Conservation (phyloP, 1,284 basidiomycete genomes). For the Sporisorium exsertum region DNA sequence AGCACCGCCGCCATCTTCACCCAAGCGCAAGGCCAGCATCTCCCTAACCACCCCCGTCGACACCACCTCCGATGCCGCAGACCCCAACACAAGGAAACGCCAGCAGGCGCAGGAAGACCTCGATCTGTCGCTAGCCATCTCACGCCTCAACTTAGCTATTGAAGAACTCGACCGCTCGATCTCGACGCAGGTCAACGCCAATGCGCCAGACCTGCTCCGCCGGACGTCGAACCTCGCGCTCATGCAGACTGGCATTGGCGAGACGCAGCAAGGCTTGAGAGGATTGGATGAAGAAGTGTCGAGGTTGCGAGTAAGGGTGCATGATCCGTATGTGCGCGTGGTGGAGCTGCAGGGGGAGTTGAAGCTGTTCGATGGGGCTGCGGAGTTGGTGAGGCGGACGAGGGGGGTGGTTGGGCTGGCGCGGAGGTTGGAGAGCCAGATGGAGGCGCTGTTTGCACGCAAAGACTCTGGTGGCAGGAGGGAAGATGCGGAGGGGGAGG, state of each 20-base stretch:
- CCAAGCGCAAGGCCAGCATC: constrained; percentile 7
- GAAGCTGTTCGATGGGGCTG: constrained; percentile 20
- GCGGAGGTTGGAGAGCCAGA: constrained; percentile 48
- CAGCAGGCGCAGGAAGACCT: constrained; percentile 36
- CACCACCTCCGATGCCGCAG: neutral
- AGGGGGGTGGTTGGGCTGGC: constrained; percentile 35
- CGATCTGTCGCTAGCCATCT: constrained; percentile 48
- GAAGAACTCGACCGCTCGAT: constrained; percentile 48
- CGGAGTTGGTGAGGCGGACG: constrained; percentile 30
- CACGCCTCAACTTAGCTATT: constrained; percentile 51
- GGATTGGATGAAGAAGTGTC: constrained; percentile 24
- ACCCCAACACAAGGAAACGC: constrained; percentile 7
- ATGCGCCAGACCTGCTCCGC: constrained; percentile 27
- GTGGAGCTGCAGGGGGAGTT: constrained; percentile 20
- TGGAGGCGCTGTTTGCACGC: constrained; percentile 37
- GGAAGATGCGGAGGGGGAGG: constrained; percentile 5
- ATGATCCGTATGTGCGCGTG: constrained; percentile 27
- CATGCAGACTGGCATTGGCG: constrained; percentile 22
- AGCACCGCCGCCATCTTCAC: neutral
- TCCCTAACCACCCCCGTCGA: constrained; percentile 10
- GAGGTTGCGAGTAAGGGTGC: constrained; percentile 20
- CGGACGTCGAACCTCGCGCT: constrained; percentile 13
- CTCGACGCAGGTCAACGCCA: constrained; percentile 24
- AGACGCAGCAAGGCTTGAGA: constrained; percentile 13
- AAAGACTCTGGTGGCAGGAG: constrained; percentile 4